Conservation (phyloP, 2,329 filamentous ascomycete species). For the Exophiala bonariae region DNA sequence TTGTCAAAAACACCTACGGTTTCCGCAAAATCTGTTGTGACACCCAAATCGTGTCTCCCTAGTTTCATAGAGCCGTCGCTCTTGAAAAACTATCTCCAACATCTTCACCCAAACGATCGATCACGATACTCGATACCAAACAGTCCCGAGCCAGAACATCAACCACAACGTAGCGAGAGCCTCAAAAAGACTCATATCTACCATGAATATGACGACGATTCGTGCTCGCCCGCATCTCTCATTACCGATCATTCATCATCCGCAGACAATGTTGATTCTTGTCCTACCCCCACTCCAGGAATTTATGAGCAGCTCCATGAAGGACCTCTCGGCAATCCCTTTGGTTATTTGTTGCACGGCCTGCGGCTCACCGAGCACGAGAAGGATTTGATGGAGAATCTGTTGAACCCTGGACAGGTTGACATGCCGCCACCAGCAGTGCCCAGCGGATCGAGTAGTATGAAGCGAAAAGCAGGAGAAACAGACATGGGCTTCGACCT, state of each 20-base stretch:
- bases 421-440: background rate
- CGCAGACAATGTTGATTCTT: slow-evolving; percentile 2
- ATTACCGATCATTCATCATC: slow-evolving; percentile 13
- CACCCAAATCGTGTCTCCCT: slow-evolving; percentile 14
- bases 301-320: slow-evolving; percentile 16
- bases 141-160: slow-evolving; percentile 4
- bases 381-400: slow-evolving; percentile 20
- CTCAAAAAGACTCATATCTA: background rate
- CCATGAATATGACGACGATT: slow-evolving; percentile 10
- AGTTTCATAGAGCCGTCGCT: slow-evolving; percentile 22
- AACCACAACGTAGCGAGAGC: background rate
- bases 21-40: background rate
- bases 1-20: background rate
- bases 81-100: slow-evolving; percentile 20
- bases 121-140: slow-evolving; percentile 14
- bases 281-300: slow-evolving; percentile 11
- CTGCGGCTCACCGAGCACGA: slow-evolving; percentile 23
- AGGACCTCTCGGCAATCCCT: slow-evolving; percentile 6
- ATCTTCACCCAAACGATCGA: slow-evolving; percentile 23
- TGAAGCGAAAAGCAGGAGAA: background rate
- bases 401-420: slow-evolving; percentile 6
- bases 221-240: slow-evolving; percentile 18
- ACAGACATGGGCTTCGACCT: background rate
- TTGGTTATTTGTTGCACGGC: slow-evolving; percentile 16
- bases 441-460: background rate